phyloP scores from a whole-genome alignment of 441 rosid genomes.

The Arabidopsis hybrid region DNA sequence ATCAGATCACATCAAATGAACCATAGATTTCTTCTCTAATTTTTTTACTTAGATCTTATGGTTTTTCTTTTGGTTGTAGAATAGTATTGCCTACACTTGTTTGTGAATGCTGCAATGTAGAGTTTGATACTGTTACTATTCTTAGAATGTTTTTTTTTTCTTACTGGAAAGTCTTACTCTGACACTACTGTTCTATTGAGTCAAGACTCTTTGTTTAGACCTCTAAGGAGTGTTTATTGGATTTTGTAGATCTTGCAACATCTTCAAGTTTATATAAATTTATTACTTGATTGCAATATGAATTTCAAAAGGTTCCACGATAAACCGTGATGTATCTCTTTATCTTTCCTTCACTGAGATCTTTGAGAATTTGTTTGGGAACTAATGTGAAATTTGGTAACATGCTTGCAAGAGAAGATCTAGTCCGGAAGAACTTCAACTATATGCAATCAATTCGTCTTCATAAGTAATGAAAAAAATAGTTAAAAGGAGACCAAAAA shows the following conservation, averaged over 20 bases:
- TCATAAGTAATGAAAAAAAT: background rate
- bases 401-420: background rate
- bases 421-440: background rate
- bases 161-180: constrained; percentile 11
- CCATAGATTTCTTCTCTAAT: constrained; percentile 23
- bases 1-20: constrained; percentile 40
- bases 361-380: background rate
- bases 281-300: constrained; percentile 2
- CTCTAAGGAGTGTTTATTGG: constrained; percentile 30
- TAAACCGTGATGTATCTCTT: background rate
- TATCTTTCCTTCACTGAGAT: background rate
- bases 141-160: background rate
- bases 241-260: constrained; percentile 10
- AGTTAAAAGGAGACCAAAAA: too few relatives aligned
- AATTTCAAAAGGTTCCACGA: background rate
- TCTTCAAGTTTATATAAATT: background rate
- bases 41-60: constrained; percentile 11
- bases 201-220: background rate
- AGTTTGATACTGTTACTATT: constrained; percentile 22
- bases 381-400: background rate
- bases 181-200: constrained; percentile 16
- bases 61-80: constrained; percentile 3
- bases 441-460: background rate
- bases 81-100: constrained; percentile 16
- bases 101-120: constrained; percentile 32